These are phyloP conservation scores for Citrus glauca DNA, from an alignment of 345 rosid genomes.

Conservation along the genomic window DNA sequence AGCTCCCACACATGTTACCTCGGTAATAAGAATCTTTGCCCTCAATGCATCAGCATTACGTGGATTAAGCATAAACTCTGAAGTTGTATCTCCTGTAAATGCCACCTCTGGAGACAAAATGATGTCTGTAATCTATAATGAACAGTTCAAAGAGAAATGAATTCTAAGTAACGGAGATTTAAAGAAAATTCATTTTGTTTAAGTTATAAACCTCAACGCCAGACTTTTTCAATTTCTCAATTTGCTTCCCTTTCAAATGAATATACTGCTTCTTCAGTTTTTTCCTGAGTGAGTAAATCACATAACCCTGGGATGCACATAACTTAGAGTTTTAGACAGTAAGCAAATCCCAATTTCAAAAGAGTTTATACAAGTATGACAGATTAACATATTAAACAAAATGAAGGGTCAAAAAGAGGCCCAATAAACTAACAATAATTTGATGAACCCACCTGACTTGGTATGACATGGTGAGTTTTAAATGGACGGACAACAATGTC, in stretches of 20 bases:
- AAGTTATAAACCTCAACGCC: slow-evolving; percentile 62
- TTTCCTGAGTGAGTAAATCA: slow-evolving; percentile 76
- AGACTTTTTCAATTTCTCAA: slow-evolving; percentile 88
- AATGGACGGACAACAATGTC: slow-evolving; percentile 85
- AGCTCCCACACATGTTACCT: slow-evolving; percentile 42
- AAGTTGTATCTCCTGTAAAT: slow-evolving; percentile 91
- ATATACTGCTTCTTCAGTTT: slow-evolving; percentile 84
- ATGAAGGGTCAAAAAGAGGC: not conserved
- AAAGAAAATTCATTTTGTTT: not conserved
- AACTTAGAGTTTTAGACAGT: slow-evolving; percentile 2
- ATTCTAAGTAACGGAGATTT: not conserved
- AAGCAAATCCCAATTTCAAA: not conserved
- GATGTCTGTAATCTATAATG: slow-evolving; percentile 73
- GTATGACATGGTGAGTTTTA: slow-evolving; percentile 82
- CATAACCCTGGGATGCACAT: slow-evolving; percentile 71
- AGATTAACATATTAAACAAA: not conserved
- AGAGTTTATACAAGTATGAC: not conserved
- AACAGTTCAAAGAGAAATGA: slow-evolving; percentile 17
- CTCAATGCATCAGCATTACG: slow-evolving; percentile 92
- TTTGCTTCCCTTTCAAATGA: slow-evolving; percentile 90
- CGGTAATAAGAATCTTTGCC: slow-evolving; percentile 90
- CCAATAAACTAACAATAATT: not conserved
- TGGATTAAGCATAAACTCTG: slow-evolving; percentile 95
- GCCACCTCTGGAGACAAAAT: slow-evolving; percentile 89
- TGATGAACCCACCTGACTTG: slow-evolving; percentile 64